Percentiles rank a stretch among this genome's conserved stretches.
phyloP scores from a whole-genome alignment of 2,329 filamentous ascomycete species.

The Cryphonectria japonica region DNA sequence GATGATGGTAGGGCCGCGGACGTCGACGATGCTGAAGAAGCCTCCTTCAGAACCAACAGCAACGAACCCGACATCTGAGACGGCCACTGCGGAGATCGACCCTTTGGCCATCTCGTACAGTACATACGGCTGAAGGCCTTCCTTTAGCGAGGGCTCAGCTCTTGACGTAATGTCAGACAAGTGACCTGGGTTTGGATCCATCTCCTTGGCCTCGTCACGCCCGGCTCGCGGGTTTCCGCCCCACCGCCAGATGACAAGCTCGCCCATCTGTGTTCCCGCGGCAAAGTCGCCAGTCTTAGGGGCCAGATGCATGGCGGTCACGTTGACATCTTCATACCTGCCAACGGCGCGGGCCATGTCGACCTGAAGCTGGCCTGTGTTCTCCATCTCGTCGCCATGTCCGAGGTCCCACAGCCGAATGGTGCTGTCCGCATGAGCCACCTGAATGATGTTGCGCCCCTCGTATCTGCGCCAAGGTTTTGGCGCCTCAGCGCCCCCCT shows the following conservation, averaged over 20 bases:
- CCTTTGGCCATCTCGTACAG: constrained; percentile 85
- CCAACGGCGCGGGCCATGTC: constrained; percentile 83
- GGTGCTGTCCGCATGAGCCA: constrained; percentile 87
- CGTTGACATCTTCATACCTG: constrained; percentile 74
- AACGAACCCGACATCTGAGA: constrained; percentile 93
- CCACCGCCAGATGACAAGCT: constrained; percentile 87
- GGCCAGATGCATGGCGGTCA: constrained; percentile 80
- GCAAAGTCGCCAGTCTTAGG: constrained; percentile 83
- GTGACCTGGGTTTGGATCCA: constrained; percentile 65
- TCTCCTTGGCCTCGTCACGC: constrained; percentile 56
- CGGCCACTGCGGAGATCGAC: constrained; percentile 74
- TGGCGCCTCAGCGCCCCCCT: constrained; percentile 75
- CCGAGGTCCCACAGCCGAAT: constrained; percentile 93
- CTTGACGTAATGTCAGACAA: constrained; percentile 76
- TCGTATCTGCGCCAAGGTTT: constrained; percentile 78
- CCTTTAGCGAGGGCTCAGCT: constrained; percentile 72
- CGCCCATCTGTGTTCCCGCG: constrained; percentile 80
- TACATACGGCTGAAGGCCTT: constrained; percentile 70
- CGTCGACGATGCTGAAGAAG: constrained; percentile 78
- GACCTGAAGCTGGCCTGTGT: constrained; percentile 77
- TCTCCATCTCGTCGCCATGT: constrained; percentile 92
- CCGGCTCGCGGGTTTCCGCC: constrained; percentile 77
- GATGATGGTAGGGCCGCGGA: constrained; percentile 85
- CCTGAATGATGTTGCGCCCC: constrained; percentile 80
- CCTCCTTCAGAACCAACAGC: constrained; percentile 85